A percentile compares a stretch with the other conserved stretches of the same genome.
Conservation (phyloP, 2,329 filamentous ascomycete species). For the Calonectria naviculata region DNA sequence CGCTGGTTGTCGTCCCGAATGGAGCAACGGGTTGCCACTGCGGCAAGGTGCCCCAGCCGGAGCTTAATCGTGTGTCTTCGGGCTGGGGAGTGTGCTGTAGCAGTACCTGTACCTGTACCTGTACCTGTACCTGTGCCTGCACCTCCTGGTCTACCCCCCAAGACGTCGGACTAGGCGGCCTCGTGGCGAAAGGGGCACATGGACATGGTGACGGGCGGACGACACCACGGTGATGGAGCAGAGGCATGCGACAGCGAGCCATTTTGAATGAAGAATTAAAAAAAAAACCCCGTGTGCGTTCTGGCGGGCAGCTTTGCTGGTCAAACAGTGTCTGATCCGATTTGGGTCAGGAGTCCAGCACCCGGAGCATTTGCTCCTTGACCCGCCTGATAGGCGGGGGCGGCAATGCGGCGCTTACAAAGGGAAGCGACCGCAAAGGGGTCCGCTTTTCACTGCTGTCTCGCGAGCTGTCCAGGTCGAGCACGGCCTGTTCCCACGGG, state of each 20-base stretch:
- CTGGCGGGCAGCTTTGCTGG: conserved; percentile 35
- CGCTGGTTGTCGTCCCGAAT: conserved; percentile 23
- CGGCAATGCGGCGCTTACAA: conserved; percentile 45
- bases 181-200: conserved; percentile 40
- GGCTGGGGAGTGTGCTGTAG: background rate
- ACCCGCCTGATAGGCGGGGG: conserved; percentile 43
- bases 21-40: conserved; percentile 36
- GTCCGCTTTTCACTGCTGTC: conserved; percentile 31
- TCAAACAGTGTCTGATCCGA: conserved; percentile 42
- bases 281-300: conserved; percentile 44
- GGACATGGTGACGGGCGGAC: conserved; percentile 36
- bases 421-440: conserved; percentile 29
- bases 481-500: background rate
- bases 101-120: no score
- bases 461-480: background rate
- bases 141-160: background rate
- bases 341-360: conserved; percentile 36
- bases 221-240: conserved; percentile 28
- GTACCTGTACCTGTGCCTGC: background rate
- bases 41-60: conserved; percentile 29
- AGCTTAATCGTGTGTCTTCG: conserved; percentile 29
- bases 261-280: conserved; percentile 45
- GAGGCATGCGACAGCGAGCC: conserved; percentile 40
- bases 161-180: conserved; percentile 24
- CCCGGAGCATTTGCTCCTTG: conserved; percentile 50